Evolutionary conservation across 768 basidiomycete species (phyloP), one percentile per base, ranked within the genome.

Genomic region (Pseudohyphozyma bogoriensis): DNA sequence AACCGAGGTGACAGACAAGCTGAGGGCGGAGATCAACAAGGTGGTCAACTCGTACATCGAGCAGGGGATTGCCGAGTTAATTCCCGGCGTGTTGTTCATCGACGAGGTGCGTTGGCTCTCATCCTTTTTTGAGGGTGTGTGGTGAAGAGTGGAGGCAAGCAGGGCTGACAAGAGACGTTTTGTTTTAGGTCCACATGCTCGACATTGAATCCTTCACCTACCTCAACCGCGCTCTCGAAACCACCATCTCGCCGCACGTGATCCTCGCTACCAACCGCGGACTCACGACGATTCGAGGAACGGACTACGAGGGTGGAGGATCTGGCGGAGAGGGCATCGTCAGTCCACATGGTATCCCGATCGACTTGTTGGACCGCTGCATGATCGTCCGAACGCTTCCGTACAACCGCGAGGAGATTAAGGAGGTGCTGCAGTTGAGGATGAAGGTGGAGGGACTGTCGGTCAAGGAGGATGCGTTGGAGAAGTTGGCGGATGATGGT

Each of bases 151-250:
- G 29, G 16, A 15, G 15, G 51, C 51, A 20, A 12, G 16, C 42
- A 32, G 24, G 49, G 32, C 36, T 58, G 24, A 45, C 29, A 0
- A 33, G 22, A 20, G 29, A 9, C 69, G 95, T n/a, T n/a, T n/a
- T n/a, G n/a, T n/a, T n/a, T n/a, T n/a, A n/a, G 91, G 93, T 97
- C 28, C 95, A 99, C 76, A 97, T 99, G 93, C 83, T 99, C 66
- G 93, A 99, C 73, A 96, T 99, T 63, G 93, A 97, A 73, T 96
- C 93, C 72, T 97, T 97, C 79, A 95, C 92, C 11, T 99, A 92
- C 80, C 79, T 99, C 61, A 99, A 97, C 74, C 85, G 90, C 15
- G 81, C 96, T 12, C 81, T 99, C 49, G 95, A 97, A 74, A 91
- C 90, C 0, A 84, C 88, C 3, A 89, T 99, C 84, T 91, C 95